Evolutionary conservation across 768 basidiomycete species (phyloP).

Genomic region (Rhodotorula paludigena): DNA sequence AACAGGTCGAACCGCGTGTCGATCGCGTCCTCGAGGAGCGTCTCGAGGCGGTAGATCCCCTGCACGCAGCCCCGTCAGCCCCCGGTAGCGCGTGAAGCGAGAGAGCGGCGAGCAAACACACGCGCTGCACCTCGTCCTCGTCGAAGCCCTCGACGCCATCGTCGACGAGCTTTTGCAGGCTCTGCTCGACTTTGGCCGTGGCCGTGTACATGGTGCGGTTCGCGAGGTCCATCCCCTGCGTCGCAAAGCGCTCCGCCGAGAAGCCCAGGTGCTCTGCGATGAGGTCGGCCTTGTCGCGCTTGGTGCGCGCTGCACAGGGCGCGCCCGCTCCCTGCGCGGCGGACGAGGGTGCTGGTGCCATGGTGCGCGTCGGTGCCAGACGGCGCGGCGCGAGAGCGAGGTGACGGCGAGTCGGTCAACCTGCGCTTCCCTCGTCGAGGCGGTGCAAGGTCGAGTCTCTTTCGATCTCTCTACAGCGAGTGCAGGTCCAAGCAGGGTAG

Average conservation of each 20-base stretch:
- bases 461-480: too few species aligned
- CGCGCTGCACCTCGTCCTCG: slow-evolving; percentile 35
- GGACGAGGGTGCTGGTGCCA: not conserved
- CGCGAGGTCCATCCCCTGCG: slow-evolving; percentile 40
- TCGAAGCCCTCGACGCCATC: slow-evolving; percentile 10
- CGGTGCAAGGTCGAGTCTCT: too few species aligned
- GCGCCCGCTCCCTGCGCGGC: not conserved
- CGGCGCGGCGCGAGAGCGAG: not conserved
- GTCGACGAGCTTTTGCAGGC: slow-evolving; percentile 20
- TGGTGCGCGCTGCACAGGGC: not conserved
- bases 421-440: too few species aligned
- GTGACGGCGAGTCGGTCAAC: not conserved
- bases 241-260: slow-evolving; percentile 39
- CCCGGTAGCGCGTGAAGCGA: not conserved
- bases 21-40: slow-evolving; percentile 40
- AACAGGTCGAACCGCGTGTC: slow-evolving; percentile 42
- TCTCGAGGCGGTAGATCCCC: slow-evolving; percentile 41
- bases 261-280: slow-evolving; percentile 39
- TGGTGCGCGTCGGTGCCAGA: not conserved
- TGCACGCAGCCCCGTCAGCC: not conserved
- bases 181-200: slow-evolving; percentile 30
- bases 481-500: not conserved
- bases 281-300: slow-evolving; percentile 23
- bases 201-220: slow-evolving; percentile 40
- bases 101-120: not conserved